Base-by-base conservation (phyloP, 2,329 filamentous ascomycete species). In the Chaetomiaceae sp. region DNA sequence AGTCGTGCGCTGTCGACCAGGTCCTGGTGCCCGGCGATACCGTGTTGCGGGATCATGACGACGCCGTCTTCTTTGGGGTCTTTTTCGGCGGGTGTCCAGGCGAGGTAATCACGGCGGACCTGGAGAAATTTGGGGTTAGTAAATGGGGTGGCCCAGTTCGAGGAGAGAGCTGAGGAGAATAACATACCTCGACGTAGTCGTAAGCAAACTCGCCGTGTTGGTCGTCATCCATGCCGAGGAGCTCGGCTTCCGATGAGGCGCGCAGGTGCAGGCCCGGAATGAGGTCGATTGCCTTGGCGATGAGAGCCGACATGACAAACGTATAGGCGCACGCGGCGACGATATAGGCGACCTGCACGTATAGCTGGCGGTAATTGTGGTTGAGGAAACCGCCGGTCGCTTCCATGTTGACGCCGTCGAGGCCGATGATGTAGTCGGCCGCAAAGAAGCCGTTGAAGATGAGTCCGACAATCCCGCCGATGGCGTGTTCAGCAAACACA, bases 201-300 rank as follows among this genome's bases (percentile, higher is more conserved):
- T 92, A 92, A 11, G 88, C 89, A 67, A 92, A 94, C 72, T 94
- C 89, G 71, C 89, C 89, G 62, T 92, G 87, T 73, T 94, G 89
- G 72, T 92, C 88, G 67, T 92, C 89, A 65, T 94, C 89, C 87
- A 92, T 91, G 61, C 89, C 89, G 52, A 92, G 81, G 11, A 92
- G 81, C 71, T 94, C 89, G 21, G 89, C 89, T 71, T 91, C 86
- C 65, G 90, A 87, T 23, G 81, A 86, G 8, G 88, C 87, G 53
- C 89, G 87, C 41, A 94, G 85, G 68, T 90, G 81, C 18, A 94
- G 80, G 42, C 88, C 88, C 23, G 89, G 89, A 20, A 90, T 77
- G 58, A 84, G 68, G 73, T 94, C 85, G 72, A 94, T 87, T 65
- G 73, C 66, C 72, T 86, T 89, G 56, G 88, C 88, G 62, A 94